Evolutionary conservation across 1,284 basidiomycete genomes (phyloP).

Genomic region (Prillingera fragicola): DNA sequence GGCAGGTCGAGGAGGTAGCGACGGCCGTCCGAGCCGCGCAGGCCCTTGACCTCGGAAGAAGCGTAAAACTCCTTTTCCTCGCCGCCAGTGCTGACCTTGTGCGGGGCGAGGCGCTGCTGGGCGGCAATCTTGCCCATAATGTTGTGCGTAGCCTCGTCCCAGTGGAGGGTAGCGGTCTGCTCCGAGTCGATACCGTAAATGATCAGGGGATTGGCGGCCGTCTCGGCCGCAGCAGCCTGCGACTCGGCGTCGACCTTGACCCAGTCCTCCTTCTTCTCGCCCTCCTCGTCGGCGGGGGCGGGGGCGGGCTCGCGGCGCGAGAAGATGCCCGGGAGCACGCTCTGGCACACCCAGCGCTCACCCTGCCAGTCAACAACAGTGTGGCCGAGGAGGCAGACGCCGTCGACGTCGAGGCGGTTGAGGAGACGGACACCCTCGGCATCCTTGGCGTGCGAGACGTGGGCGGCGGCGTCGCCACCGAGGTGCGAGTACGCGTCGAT

Average conservation of each 20-base stretch:
- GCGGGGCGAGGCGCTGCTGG: constrained; percentile 52
- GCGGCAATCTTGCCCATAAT: constrained; percentile 52
- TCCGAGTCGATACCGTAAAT: constrained; percentile 57
- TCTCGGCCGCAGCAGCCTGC: constrained; percentile 67
- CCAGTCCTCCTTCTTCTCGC: constrained; percentile 45
- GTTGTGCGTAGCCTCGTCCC: constrained; percentile 52
- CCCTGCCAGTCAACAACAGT: constrained; percentile 57
- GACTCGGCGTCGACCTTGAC: constrained; percentile 54
- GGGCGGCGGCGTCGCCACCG: constrained; percentile 56
- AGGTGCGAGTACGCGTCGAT: constrained; percentile 54
- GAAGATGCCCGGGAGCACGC: constrained; percentile 56
- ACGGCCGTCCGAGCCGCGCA: constrained; percentile 55
- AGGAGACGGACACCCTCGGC: constrained; percentile 53
- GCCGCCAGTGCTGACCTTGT: constrained; percentile 51
- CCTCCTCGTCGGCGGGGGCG: constrained; percentile 24
- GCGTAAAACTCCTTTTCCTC: constrained; percentile 52
- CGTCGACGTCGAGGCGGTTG: constrained; percentile 62
- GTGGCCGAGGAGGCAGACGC: constrained; percentile 68
- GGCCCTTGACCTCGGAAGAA: constrained; percentile 55
- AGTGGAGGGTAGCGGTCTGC: constrained; percentile 49
- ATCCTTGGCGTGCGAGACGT: constrained; percentile 56
- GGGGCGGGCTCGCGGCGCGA: constrained; percentile 37
- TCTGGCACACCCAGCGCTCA: constrained; percentile 57
- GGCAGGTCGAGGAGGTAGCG: constrained; percentile 56
- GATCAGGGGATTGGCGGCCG: constrained; percentile 48